These are phyloP conservation scores for Venturia nashicola DNA, from an alignment of 2,329 filamentous ascomycete species.

Conservation along the genomic window DNA sequence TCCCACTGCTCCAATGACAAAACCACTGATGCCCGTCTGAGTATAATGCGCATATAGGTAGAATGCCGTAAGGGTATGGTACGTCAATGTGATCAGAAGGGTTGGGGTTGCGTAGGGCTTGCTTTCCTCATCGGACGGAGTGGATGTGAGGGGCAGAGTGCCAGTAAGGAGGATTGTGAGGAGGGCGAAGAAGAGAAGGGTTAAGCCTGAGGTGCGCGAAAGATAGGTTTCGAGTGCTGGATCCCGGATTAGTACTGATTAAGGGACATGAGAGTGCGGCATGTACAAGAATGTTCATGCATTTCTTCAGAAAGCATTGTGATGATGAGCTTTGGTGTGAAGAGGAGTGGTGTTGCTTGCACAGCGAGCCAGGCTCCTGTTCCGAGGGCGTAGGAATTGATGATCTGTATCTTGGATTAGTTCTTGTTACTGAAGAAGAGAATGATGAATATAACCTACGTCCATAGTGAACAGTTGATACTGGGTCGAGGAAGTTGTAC, in stretches of 20 bases:
- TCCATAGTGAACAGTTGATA: background rate
- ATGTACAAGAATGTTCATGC: slow-evolving; percentile 39
- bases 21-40: slow-evolving; percentile 42
- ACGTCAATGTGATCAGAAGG: slow-evolving; percentile 51
- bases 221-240: slow-evolving; percentile 56
- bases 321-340: slow-evolving; percentile 48
- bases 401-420: slow-evolving; percentile 20
- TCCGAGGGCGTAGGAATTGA: slow-evolving; percentile 30
- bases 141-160: slow-evolving; percentile 47
- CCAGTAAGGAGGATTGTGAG: slow-evolving; percentile 59
- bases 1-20: slow-evolving; percentile 46
- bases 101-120: slow-evolving; percentile 46
- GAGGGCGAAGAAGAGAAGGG: slow-evolving; percentile 51
- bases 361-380: slow-evolving; percentile 31
- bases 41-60: slow-evolving; percentile 59
- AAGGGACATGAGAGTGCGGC: background rate
- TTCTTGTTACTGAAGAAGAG: background rate
- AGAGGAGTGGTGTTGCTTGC: slow-evolving; percentile 41
- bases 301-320: slow-evolving; percentile 46
- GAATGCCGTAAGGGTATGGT: slow-evolving; percentile 48
- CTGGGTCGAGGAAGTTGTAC: background rate
- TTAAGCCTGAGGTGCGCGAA: slow-evolving; percentile 55
- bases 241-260: slow-evolving; percentile 21
- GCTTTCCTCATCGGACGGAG: slow-evolving; percentile 24
- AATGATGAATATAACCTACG: background rate